Evolutionary conservation across 257 asterid genomes (phyloP).

Genomic region (Rhazya stricta): DNA sequence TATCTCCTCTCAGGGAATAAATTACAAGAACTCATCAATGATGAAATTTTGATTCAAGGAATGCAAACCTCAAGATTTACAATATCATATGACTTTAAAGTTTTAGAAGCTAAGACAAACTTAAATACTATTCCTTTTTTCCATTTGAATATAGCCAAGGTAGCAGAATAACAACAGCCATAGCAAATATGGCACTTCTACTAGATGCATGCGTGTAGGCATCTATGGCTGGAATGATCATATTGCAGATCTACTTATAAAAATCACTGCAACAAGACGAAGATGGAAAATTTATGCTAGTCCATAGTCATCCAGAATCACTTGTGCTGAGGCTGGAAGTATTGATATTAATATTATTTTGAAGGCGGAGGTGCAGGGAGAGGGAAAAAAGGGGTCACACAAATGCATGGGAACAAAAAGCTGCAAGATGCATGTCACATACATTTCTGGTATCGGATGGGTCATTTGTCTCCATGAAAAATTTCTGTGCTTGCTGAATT

Average conservation of each 20-base stretch:
- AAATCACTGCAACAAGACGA: not conserved
- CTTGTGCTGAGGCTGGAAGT: not conserved
- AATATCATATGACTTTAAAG: not conserved
- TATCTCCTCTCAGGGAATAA: not conserved
- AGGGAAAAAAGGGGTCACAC: slow-evolving; percentile 6
- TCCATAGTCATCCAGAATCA: not conserved
- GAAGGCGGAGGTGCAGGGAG: not conserved
- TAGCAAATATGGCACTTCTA: not conserved
- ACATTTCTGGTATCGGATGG: slow-evolving; percentile 78
- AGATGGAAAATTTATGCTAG: not conserved
- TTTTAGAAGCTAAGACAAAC: not conserved
- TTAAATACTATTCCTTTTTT: not conserved
- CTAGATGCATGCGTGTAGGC: not conserved
- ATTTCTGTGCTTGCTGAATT: slow-evolving; percentile 80
- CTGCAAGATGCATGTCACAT: slow-evolving; percentile 24
- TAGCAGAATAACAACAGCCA: not conserved
- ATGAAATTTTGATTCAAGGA: not conserved
- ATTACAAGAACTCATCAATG: not conserved
- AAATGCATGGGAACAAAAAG: slow-evolving; percentile 13
- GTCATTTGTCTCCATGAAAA: slow-evolving; percentile 70
- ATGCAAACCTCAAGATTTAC: not conserved
- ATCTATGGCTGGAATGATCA: not conserved
- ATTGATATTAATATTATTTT: not conserved
- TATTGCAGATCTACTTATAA: not conserved
- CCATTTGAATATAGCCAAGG: not conserved